Conservation (phyloP, 805 yeast genomes). For the Zygosaccharomyces bailii region DNA sequence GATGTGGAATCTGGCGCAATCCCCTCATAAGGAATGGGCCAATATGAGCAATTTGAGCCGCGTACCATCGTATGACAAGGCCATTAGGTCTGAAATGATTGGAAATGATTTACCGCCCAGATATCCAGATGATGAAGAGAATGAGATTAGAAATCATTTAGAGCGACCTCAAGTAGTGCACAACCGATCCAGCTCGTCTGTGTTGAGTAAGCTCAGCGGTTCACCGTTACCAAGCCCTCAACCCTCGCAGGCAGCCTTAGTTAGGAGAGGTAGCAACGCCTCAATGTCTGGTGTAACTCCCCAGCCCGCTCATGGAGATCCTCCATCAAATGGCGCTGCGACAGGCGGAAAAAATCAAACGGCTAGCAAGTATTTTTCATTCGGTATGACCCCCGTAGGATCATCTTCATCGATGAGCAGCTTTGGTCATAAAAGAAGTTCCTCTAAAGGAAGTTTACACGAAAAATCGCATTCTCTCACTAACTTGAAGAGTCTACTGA, state of each 20-base stretch:
- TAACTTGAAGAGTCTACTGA: slow-evolving; percentile 19
- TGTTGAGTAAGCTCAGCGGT: slow-evolving; percentile 17
- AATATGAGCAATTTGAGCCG: slow-evolving; percentile 45
- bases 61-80: slow-evolving; percentile 84
- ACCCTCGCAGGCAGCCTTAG: slow-evolving; percentile 18
- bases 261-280: slow-evolving; percentile 29
- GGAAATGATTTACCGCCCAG: slow-evolving; percentile 65
- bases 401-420: slow-evolving; percentile 10
- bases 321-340: slow-evolving; percentile 9
- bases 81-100: slow-evolving; percentile 54
- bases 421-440: slow-evolving; percentile 13
- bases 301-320: slow-evolving; percentile 16
- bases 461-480: slow-evolving; percentile 18
- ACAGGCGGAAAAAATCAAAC: slow-evolving; percentile 18
- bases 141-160: slow-evolving; percentile 10
- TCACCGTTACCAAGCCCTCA: slow-evolving; percentile 10
- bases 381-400: slow-evolving; percentile 32
- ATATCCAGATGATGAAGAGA: slow-evolving; percentile 38
- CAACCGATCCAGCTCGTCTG: slow-evolving; percentile 26
- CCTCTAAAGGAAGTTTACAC: slow-evolving; percentile 11
- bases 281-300: slow-evolving; percentile 24
- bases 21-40: slow-evolving; percentile 39
- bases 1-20: slow-evolving; percentile 40
- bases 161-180: slow-evolving; percentile 32
- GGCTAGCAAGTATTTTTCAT: slow-evolving; percentile 27